These are phyloP conservation scores for Stephanocyclus meneghinianus DNA, from an alignment of 352 stramenopile species.

Conservation along the genomic window DNA sequence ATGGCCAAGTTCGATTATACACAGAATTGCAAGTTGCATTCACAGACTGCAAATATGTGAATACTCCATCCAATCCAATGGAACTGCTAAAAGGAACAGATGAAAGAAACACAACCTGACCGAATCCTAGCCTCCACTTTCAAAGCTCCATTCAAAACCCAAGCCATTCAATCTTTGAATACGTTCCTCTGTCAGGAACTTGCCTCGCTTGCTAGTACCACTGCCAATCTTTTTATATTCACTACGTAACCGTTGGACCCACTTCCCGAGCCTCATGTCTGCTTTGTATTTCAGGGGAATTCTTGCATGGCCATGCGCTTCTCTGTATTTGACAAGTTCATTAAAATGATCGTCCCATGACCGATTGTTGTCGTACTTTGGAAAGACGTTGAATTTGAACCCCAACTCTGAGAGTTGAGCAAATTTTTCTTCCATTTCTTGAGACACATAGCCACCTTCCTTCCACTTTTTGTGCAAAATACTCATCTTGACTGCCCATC, in stretches of 20 bases:
- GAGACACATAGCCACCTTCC: neutral
- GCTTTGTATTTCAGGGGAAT: constrained; percentile 44
- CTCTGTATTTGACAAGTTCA: constrained; percentile 31
- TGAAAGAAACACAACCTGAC: no score
- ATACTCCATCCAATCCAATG: no score
- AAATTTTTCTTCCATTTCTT: constrained; percentile 35
- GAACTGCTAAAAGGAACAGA: no score
- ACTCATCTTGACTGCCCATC: constrained; percentile 40
- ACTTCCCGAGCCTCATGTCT: constrained; percentile 50
- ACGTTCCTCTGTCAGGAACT: constrained; percentile 44
- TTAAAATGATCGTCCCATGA: constrained; percentile 45
- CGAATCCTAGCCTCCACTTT: no score
- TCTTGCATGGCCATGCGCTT: constrained; percentile 17
- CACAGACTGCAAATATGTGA: no score
- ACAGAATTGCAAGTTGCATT: no score
- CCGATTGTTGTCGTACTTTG: constrained; percentile 5
- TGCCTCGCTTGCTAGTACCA: constrained; percentile 39
- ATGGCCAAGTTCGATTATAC: no score
- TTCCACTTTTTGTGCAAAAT: constrained; percentile 29
- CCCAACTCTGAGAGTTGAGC: constrained; percentile 27
- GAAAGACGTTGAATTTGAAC: constrained; percentile 36
- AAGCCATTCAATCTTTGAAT: constrained; percentile 48
- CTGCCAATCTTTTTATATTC: constrained; percentile 52
- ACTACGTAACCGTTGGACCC: constrained; percentile 24
- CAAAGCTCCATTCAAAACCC: constrained; percentile 54